Conservation (phyloP, 768 basidiomycete species). For the Termitomyces titanicus region DNA sequence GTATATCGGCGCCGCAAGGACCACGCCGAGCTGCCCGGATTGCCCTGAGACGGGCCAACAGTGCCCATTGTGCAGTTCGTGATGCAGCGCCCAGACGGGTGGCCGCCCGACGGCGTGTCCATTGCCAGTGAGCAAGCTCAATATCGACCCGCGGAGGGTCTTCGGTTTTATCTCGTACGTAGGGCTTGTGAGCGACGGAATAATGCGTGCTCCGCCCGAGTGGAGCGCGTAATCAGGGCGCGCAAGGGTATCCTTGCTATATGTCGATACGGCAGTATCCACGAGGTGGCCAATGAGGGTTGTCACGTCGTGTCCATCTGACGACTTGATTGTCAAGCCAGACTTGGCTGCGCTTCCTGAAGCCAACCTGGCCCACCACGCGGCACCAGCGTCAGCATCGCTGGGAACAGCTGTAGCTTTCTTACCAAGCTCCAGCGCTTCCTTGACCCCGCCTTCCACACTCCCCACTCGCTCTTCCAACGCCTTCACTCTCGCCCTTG, state of each 20-base stretch:
- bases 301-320: constrained; percentile 71
- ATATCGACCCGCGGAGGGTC: constrained; percentile 42
- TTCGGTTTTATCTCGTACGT: constrained; percentile 66
- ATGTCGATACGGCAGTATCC: constrained; percentile 64
- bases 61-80: constrained; percentile 75
- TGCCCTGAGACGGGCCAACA: constrained; percentile 92
- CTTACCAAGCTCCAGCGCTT: constrained; percentile 68
- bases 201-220: constrained; percentile 75
- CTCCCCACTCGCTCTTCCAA: constrained; percentile 62
- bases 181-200: constrained; percentile 81
- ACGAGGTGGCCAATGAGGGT: constrained; percentile 73
- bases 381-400: constrained; percentile 33
- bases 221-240: constrained; percentile 84
- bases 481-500: constrained; percentile 45
- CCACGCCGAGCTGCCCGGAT: constrained; percentile 79
- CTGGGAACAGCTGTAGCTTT: constrained; percentile 32
- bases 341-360: constrained; percentile 37
- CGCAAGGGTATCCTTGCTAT: constrained; percentile 74
- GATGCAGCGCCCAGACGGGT: constrained; percentile 85
- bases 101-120: constrained; percentile 69
- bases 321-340: constrained; percentile 62
- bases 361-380: constrained; percentile 72
- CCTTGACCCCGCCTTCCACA: constrained; percentile 64
- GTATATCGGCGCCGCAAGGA: constrained; percentile 68
- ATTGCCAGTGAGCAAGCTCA: constrained; percentile 58